These are phyloP conservation scores for Arthrobotrys conoides DNA, from an alignment of 2,329 filamentous ascomycete genomes.

Conservation along the genomic window DNA sequence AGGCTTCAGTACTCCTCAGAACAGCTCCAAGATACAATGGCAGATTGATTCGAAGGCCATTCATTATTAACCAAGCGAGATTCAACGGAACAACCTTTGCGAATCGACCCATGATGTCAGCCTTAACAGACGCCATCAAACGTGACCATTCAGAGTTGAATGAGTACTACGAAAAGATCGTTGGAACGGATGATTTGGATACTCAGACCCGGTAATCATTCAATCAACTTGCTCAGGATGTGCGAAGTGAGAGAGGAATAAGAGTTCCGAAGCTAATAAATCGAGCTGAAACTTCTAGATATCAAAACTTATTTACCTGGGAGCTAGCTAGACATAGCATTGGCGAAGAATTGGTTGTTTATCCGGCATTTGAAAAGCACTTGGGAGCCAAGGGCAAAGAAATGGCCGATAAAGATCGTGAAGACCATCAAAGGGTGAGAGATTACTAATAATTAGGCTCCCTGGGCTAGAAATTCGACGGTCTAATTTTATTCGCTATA, in stretches of 20 bases:
- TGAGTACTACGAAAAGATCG: conserved; percentile 68
- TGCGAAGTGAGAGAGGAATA: not conserved
- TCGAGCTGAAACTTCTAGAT: conserved; percentile 59
- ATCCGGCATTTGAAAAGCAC: conserved; percentile 72
- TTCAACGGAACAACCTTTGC: conserved; percentile 34
- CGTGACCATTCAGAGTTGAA: conserved; percentile 67
- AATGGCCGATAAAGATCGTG: conserved; percentile 70
- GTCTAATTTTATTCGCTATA: not conserved
- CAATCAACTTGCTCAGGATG: no score
- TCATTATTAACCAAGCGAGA: conserved; percentile 4
- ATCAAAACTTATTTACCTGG: conserved; percentile 70
- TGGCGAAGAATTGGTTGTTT: conserved; percentile 71
- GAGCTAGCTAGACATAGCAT: conserved; percentile 70
- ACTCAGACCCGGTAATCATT: conserved; percentile 47
- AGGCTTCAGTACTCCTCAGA: not conserved
- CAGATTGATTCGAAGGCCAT: conserved; percentile 1
- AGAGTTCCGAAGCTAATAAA: not conserved
- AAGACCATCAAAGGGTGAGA: conserved; percentile 51
- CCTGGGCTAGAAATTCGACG: not conserved
- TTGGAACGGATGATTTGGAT: conserved; percentile 65
- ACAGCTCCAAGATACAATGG: not conserved
- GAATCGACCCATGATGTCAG: conserved; percentile 24
- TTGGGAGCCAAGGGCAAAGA: conserved; percentile 68
- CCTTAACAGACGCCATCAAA: conserved; percentile 66
- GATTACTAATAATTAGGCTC: not conserved